phyloP scores from a whole-genome alignment of 805 yeast genomes.

The Kuraishia molischiana region DNA sequence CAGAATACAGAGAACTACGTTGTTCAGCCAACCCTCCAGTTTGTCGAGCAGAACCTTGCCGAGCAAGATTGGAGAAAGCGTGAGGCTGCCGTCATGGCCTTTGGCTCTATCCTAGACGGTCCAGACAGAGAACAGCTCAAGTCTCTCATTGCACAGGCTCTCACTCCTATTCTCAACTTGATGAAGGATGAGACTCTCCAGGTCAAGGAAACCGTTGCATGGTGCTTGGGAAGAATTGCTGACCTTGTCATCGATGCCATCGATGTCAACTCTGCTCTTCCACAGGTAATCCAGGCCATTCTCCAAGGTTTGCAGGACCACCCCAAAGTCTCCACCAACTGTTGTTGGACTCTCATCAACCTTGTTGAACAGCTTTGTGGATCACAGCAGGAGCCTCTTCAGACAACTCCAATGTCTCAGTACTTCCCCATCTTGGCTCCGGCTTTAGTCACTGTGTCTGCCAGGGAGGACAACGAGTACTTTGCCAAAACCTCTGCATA shows the following conservation, averaged over 20 bases:
- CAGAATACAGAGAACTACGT: conserved; percentile 82
- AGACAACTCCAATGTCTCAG: conserved; percentile 59
- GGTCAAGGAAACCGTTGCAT: conserved; percentile 94
- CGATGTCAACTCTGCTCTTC: conserved; percentile 53
- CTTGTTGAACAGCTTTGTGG: conserved; percentile 72
- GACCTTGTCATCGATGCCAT: conserved; percentile 76
- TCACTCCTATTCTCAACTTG: conserved; percentile 64
- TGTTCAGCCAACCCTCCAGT: conserved; percentile 73
- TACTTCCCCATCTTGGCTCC: conserved; percentile 66
- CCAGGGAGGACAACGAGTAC: conserved; percentile 71
- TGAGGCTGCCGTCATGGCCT: conserved; percentile 99
- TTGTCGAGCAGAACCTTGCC: conserved; percentile 67
- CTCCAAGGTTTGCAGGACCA: conserved; percentile 79
- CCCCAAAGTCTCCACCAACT: conserved; percentile 90
- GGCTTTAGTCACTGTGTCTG: conserved; percentile 58
- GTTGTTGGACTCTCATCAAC: conserved; percentile 96
- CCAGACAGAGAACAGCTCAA: conserved; percentile 70
- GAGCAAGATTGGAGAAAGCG: conserved; percentile 70
- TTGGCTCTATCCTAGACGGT: conserved; percentile 94
- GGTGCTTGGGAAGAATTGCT: conserved; percentile 97
- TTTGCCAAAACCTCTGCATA: conserved; percentile 93
- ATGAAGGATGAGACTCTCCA: conserved; percentile 71
- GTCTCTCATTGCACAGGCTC: conserved; percentile 67
- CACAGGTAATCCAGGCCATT: conserved; percentile 64
- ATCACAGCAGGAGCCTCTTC: conserved; percentile 34